Evolutionary conservation across 2,329 filamentous ascomycete species (phyloP), one percentile per base, ranked within the genome.

Genomic region (Fusarium euwallaceae): DNA sequence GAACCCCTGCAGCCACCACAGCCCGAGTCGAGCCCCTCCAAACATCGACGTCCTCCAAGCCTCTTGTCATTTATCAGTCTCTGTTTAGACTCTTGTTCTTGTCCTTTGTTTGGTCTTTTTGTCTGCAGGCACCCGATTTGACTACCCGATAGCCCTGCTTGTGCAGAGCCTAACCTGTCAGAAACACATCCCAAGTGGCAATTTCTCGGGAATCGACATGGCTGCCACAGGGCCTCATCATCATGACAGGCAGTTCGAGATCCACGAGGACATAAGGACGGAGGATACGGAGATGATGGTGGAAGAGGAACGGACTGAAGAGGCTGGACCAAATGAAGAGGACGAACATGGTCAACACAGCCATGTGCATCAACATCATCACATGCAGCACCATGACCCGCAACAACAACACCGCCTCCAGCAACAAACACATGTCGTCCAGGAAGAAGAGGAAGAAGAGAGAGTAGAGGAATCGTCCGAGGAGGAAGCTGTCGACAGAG

Each of bases 401-500:
- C 72, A 71, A 27, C 65, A 69, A 48, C 70, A 77, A 29, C 72
- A 56, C 34, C 66, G 51, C 3, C 67, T 39, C 17, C 74, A 70
- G 22, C 67, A 71, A 62, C 67, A 69, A 20, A 63, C 64, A 22
- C 61, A 72, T 6, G 76, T 80, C 22, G 73, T 80, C 2, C 75
- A 75, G 24, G 78, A 79, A 14, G 80, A 85, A 14, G 80, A 85
- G 8, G 84, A 85, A 8, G 84, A 84, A 4, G 82, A 84, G 3
- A 83, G 85, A 1, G 83, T 83, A 2, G 80, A 82, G 0, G 86
- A 88, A 2, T 84, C 82, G 34, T 87, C 86, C 1, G 91, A 91
- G 10, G 91, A 91, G 27, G 91, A 94, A 61, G 83, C 86, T 16
- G 87, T 94, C 41, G 93, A 95, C 76, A 86, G 89, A 22, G 86